A percentile compares a stretch with the other conserved stretches of the same genome.
phyloP scores from a whole-genome alignment of 306 rosid species.

The Quillaja saponaria region DNA sequence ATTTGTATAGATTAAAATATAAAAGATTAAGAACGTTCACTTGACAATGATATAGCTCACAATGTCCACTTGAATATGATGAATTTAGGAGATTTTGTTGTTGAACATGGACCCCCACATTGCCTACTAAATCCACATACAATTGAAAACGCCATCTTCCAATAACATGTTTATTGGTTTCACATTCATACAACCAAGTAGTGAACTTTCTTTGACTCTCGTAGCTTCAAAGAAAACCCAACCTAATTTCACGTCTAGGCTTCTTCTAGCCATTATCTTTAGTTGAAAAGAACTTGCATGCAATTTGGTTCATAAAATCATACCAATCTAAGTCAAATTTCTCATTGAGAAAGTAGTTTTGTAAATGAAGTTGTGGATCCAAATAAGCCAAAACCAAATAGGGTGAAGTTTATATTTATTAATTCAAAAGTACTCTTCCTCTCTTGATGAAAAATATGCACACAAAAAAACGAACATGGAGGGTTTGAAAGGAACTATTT shows the following conservation, averaged over 20 bases:
- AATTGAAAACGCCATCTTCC: conserved; percentile 32
- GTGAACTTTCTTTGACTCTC: conserved; percentile 43
- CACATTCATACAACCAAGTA: conserved; percentile 38
- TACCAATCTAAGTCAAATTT: conserved; percentile 23
- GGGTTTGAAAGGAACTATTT: conserved; percentile 7
- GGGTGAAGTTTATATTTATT: neutral
- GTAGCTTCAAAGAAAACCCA: conserved; percentile 26
- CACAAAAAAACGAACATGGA: conserved; percentile 12
- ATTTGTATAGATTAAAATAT: no score
- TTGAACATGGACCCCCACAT: conserved; percentile 52
- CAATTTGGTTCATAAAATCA: conserved; percentile 36
- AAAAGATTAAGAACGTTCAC: no score
- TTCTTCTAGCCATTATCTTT: no score
- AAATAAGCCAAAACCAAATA: neutral
- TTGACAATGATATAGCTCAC: conserved; percentile 45
- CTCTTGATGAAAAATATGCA: conserved; percentile 13
- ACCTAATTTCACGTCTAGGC: no score
- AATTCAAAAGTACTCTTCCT: conserved; percentile 24
- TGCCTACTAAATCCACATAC: conserved; percentile 34
- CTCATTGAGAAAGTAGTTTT: conserved; percentile 3
- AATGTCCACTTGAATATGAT: conserved; percentile 20
- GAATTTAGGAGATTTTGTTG: conserved; percentile 24
- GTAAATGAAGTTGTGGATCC: conserved; percentile 15
- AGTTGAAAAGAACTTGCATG: conserved; percentile 32
- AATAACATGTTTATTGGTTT: conserved; percentile 37